Conservation (phyloP, 108 stramenopile species). For the Nannochloropsis gaditana region DNA sequence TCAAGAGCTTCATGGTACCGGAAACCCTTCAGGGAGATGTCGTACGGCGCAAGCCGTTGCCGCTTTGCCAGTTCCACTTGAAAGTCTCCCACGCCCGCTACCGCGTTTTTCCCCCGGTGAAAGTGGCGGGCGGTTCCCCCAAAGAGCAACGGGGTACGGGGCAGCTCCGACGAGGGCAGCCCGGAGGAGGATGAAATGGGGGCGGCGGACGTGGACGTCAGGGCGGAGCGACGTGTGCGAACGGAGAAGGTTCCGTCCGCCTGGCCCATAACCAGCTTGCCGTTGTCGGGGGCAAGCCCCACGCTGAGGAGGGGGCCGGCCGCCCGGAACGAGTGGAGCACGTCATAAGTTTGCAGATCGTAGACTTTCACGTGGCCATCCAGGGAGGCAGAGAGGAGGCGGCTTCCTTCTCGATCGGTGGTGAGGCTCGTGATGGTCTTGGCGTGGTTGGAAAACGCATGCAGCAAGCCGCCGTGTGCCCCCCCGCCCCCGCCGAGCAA, state of each 20-base stretch:
- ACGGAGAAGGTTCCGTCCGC: slow-evolving; percentile 36
- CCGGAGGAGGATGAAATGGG: slow-evolving; percentile 30
- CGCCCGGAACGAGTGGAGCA: slow-evolving; percentile 46
- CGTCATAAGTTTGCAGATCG: slow-evolving; percentile 40
- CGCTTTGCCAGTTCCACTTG: slow-evolving; percentile 27
- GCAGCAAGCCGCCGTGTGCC: slow-evolving; percentile 21
- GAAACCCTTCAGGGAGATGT: slow-evolving; percentile 43
- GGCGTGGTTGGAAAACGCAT: slow-evolving; percentile 48
- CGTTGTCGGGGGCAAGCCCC: slow-evolving; percentile 37
- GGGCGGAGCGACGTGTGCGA: slow-evolving; percentile 38
- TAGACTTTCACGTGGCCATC: slow-evolving; percentile 55
- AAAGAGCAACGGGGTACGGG: slow-evolving; percentile 24
- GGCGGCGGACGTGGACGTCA: slow-evolving; percentile 32
- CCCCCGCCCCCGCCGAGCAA: slow-evolving; percentile 38
- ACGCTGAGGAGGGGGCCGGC: slow-evolving; percentile 45
- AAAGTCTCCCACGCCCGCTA: slow-evolving; percentile 23
- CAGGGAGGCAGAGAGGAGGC: slow-evolving; percentile 47
- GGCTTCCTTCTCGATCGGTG: slow-evolving; percentile 31
- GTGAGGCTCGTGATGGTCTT: slow-evolving; percentile 45
- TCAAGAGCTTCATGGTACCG: slow-evolving; percentile 51
- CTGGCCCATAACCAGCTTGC: slow-evolving; percentile 36
- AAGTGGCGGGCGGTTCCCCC: slow-evolving; percentile 33
- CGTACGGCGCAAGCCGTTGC: slow-evolving; percentile 40
- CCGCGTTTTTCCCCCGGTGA: slow-evolving; percentile 32
- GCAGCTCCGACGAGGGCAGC: slow-evolving; percentile 31